Base-by-base conservation (phyloP, 495 filamentous ascomycete genomes). In the Trichoderma asperelloides region DNA sequence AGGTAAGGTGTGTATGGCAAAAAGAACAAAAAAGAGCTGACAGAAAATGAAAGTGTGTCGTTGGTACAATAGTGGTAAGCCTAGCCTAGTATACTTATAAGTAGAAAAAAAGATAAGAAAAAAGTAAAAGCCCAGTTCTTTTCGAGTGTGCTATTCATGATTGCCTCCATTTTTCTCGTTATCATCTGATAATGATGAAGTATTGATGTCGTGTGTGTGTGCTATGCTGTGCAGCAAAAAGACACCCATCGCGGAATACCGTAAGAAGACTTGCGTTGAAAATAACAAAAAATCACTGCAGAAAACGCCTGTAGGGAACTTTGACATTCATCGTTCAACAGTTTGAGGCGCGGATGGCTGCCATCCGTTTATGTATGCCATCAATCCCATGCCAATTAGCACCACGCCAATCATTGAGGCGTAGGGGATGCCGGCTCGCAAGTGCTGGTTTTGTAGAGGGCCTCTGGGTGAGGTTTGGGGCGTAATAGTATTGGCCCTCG, bases 291-390 rank as follows among this genome's bases (percentile, higher is more conserved):
- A 72, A 40, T 3, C 33, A 64, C 15, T 63, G 64, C 16, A n/a
- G 7, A 30, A 64, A 28, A 60, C 21, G 51, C 25, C 25, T 51
- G 27, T 15, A 25, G 45, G 27, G 23, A 47, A 60, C 27, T 60
- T 60, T 43, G 25, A 55, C 25, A 21, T 64, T 73, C 67, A 77
- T 72, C 72, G 71, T 47, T 76, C 73, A 23, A 23, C 47, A 12
- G 76, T 65, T 60, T 67, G 76, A 25, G 75, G 69, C 64, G 81
- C 76, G 18, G 76, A 70, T 76, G 64, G 23, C 25, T 91, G 87
- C 89, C 90, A 96, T 51, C 88, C 89, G 74, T 98, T 98, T 69
- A 98, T 80, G 78, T 92, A 96, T 55, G 91, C 91, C 95, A 98
- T 98, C 63, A 97, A 75, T 37, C 92, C 90, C 73, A 97, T 88